Evolutionary conservation across 2,329 filamentous ascomycete genomes (phyloP).

Genomic region (Sarocladium kiliense): DNA sequence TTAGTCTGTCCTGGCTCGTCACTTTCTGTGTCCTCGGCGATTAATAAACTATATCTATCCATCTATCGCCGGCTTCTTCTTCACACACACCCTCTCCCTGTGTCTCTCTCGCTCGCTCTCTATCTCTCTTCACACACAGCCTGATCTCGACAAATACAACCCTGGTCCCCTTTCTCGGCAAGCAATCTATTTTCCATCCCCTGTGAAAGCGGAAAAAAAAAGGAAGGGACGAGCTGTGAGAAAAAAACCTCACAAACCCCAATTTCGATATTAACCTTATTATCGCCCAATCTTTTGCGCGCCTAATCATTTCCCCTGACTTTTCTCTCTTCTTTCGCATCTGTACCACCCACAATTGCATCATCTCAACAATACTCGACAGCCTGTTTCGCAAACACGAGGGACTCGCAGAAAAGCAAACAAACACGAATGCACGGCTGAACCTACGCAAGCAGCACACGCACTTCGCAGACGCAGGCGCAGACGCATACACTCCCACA

Average conservation of each 20-base stretch:
- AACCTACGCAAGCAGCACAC: background rate
- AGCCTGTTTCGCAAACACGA: too few relatives aligned
- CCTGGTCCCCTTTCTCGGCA: slow-evolving; percentile 3
- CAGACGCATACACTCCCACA: background rate
- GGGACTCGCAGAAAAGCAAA: too few relatives aligned
- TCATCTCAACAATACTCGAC: background rate
- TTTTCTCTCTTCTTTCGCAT: background rate
- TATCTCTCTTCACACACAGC: background rate
- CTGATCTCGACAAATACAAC: background rate
- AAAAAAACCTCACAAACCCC: slow-evolving; percentile 1
- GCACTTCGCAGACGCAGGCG: background rate
- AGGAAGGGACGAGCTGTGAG: background rate
- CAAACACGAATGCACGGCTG: too few relatives aligned
- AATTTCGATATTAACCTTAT: background rate
- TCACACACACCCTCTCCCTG: background rate
- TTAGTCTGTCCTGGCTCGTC: too few relatives aligned
- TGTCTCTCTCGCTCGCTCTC: too few relatives aligned
- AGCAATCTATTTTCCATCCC: slow-evolving; percentile 5
- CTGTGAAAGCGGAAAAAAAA: background rate
- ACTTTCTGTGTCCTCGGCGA: too few relatives aligned
- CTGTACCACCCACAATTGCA: background rate
- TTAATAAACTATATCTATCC: too few relatives aligned
- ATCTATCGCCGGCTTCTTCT: too few relatives aligned
- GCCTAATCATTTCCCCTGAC: background rate
- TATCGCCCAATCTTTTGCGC: background rate